Percentiles rank a stretch among this genome's conserved stretches.
These are phyloP conservation scores for Zoysia japonica DNA, from an alignment of 176 grass and related monocot genomes.

Conservation along the genomic window DNA sequence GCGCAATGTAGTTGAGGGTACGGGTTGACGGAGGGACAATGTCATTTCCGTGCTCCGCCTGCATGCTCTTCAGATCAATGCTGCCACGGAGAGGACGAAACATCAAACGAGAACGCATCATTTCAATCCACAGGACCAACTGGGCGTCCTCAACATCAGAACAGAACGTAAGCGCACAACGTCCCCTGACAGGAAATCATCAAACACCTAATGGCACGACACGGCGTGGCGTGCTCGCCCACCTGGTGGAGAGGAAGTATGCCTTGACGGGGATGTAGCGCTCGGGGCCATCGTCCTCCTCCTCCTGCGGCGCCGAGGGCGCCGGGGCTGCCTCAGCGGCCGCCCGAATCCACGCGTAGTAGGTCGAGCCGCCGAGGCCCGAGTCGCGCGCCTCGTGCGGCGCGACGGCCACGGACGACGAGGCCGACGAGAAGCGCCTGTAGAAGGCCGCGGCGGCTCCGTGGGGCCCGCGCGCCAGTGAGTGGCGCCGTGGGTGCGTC, in stretches of 20 bases:
- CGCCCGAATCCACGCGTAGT: constrained; percentile 49
- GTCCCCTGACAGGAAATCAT: constrained; percentile 17
- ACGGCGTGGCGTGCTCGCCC: constrained; percentile 32
- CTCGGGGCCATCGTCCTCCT: constrained; percentile 53
- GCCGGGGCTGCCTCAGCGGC: constrained; percentile 51
- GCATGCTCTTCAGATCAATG: constrained; percentile 92
- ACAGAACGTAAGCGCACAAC: not conserved
- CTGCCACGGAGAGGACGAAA: constrained; percentile 40
- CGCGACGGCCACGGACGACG: constrained; percentile 27
- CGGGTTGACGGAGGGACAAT: constrained; percentile 75
- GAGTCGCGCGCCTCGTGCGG: constrained; percentile 39
- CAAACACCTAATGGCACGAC: constrained; percentile 34
- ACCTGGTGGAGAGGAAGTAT: constrained; percentile 88
- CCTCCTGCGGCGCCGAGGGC: constrained; percentile 9
- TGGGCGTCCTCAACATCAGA: not conserved
- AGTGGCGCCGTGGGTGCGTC: not conserved
- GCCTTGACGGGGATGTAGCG: constrained; percentile 91
- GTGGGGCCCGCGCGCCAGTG: not conserved
- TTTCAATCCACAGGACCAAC: not conserved
- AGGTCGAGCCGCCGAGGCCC: constrained; percentile 33
- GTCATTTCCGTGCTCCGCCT: constrained; percentile 62
- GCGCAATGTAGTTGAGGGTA: constrained; percentile 74
- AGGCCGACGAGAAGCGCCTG: constrained; percentile 40
- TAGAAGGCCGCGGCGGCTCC: not conserved
- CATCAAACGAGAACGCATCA: constrained; percentile 7